A percentile compares a stretch with the other conserved stretches of the same genome.
Conservation (phyloP, 2,329 filamentous ascomycete species). For the Scytalidium lignicola region DNA sequence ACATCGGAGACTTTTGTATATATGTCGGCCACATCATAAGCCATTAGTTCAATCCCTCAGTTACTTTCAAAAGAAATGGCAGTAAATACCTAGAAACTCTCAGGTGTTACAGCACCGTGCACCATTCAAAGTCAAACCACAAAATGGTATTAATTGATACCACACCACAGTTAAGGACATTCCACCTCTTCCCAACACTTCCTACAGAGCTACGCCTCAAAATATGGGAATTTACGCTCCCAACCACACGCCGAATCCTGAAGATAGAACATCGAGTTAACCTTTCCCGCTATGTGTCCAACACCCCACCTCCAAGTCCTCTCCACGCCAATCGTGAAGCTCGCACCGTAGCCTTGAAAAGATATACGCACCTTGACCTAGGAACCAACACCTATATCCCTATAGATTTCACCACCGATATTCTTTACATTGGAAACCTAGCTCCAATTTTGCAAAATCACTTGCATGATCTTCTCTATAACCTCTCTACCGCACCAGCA, state of each 20-base stretch:
- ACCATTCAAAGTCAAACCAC: neutral
- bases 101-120: neutral
- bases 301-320: slow-evolving; percentile 14
- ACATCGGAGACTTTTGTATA: neutral
- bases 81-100: neutral
- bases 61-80: neutral
- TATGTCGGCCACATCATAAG: neutral
- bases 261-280: slow-evolving; percentile 17
- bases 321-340: slow-evolving; percentile 17
- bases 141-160: neutral
- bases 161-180: slow-evolving; percentile 2
- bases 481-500: slow-evolving; percentile 15
- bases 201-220: slow-evolving; percentile 21
- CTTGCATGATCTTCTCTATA: slow-evolving; percentile 15
- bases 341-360: slow-evolving; percentile 7
- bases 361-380: slow-evolving; percentile 6
- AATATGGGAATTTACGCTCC: slow-evolving; percentile 15
- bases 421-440: slow-evolving; percentile 17
- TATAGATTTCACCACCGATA: slow-evolving; percentile 12
- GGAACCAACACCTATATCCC: slow-evolving; percentile 11
- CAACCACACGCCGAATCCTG: slow-evolving; percentile 14
- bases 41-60: neutral
- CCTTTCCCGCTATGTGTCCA: slow-evolving; percentile 13
- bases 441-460: slow-evolving; percentile 13
- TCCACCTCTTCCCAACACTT: slow-evolving; percentile 18